phyloP scores from a whole-genome alignment of 805 yeast species.

The Saturnispora serradocipensis region DNA sequence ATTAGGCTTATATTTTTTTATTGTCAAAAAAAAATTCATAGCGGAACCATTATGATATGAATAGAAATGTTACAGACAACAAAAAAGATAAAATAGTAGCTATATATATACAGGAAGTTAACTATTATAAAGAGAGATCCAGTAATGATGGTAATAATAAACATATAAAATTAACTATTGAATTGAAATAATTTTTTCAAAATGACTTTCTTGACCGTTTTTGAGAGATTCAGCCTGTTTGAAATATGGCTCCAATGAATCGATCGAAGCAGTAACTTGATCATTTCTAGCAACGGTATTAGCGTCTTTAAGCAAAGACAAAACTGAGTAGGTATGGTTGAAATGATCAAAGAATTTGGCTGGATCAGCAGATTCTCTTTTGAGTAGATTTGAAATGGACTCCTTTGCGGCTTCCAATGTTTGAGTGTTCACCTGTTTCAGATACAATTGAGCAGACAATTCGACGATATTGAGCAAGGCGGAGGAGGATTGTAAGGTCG shows the following conservation, averaged over 20 bases:
- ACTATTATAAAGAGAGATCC: neutral
- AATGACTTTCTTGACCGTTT: neutral
- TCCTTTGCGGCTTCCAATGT: neutral
- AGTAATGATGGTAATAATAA: neutral
- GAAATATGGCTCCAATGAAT: neutral
- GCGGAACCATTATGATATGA: neutral
- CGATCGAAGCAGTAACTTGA: neutral
- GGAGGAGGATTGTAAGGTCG: constrained; percentile 4
- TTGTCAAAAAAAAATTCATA: neutral
- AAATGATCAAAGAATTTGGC: neutral
- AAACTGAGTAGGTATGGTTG: neutral
- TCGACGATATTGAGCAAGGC: neutral
- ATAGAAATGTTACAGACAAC: neutral
- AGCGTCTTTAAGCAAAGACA: neutral
- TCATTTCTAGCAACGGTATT: neutral
- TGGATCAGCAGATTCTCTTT: neutral
- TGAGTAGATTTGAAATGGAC: neutral
- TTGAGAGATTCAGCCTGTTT: neutral
- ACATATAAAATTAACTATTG: constrained; percentile 4
- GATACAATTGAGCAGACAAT: constrained; percentile 1
- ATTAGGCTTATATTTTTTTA: too few species aligned
- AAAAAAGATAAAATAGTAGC: neutral
- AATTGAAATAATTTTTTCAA: constrained; percentile 5
- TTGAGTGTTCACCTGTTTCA: neutral
- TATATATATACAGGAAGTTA: constrained; percentile 4